These are phyloP conservation scores for Trichoderma gracile DNA, from an alignment of 2,329 filamentous ascomycete species.

Conservation along the genomic window DNA sequence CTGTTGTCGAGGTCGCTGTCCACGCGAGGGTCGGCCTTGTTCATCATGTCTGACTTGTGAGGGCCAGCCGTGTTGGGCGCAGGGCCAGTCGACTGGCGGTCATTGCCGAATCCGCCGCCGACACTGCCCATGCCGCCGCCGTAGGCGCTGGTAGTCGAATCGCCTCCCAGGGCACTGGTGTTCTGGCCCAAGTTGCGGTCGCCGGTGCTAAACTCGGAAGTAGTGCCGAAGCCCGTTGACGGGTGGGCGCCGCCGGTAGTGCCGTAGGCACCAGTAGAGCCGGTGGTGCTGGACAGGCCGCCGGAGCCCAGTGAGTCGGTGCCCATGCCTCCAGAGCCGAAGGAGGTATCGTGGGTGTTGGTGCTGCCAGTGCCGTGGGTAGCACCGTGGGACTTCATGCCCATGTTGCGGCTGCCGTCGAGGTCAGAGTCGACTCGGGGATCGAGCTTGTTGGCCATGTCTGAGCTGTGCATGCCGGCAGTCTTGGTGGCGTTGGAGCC, in stretches of 20 bases:
- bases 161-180: constrained; percentile 31
- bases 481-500: constrained; percentile 23
- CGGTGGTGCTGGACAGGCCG: constrained; percentile 23
- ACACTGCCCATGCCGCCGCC: constrained; percentile 29
- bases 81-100: constrained; percentile 33
- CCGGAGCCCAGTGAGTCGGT: constrained; percentile 28
- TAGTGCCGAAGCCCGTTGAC: not conserved
- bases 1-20: constrained; percentile 57
- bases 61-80: constrained; percentile 41
- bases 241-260: not conserved
- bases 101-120: constrained; percentile 28
- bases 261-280: constrained; percentile 30
- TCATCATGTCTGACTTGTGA: constrained; percentile 54
- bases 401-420: constrained; percentile 40
- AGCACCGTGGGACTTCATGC: constrained; percentile 28
- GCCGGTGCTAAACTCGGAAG: not conserved
- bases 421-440: constrained; percentile 57
- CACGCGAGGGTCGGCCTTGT: constrained; percentile 58
- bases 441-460: constrained; percentile 52
- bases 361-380: constrained; percentile 22
- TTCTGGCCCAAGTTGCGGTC: constrained; percentile 1
- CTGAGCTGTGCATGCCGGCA: constrained; percentile 45
- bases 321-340: constrained; percentile 36
- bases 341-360: constrained; percentile 35
- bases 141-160: constrained; percentile 7